phyloP scores from a whole-genome alignment of 2,329 filamentous ascomycete species.

The Monascus ruber region DNA sequence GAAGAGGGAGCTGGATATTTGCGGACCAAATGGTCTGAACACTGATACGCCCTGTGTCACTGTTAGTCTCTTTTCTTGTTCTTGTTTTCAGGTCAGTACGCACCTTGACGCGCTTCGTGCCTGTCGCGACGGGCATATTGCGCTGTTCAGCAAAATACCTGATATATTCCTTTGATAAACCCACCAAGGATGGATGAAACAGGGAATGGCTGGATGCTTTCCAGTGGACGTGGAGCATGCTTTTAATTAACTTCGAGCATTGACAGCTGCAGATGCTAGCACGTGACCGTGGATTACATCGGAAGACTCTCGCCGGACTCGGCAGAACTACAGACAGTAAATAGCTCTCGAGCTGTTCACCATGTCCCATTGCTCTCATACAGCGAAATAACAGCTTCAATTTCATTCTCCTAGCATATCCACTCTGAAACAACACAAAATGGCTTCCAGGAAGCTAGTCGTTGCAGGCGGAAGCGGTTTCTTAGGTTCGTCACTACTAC shows the following conservation, averaged over 20 bases:
- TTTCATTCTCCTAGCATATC: neutral
- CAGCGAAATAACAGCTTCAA: too few species aligned
- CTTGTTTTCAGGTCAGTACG: constrained; percentile 6
- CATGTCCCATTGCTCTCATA: too few species aligned
- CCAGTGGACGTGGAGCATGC: too few species aligned
- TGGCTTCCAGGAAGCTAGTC: constrained; percentile 64
- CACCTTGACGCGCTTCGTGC: constrained; percentile 44
- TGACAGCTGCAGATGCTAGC: too few species aligned
- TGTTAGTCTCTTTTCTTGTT: constrained; percentile 5
- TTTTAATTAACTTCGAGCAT: too few species aligned
- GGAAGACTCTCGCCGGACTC: too few species aligned
- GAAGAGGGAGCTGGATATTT: neutral
- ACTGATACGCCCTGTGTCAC: constrained; percentile 31
- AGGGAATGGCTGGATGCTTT: too few species aligned
- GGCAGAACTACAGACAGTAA: too few species aligned
- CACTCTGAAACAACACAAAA: constrained; percentile 17
- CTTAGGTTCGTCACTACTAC: constrained; percentile 46
- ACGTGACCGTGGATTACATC: too few species aligned
- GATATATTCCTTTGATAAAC: too few species aligned
- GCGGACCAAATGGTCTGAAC: constrained; percentile 36
- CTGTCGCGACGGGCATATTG: constrained; percentile 42
- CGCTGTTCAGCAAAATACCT: neutral
- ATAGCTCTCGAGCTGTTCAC: too few species aligned
- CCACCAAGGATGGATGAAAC: too few species aligned
- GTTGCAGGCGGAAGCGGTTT: constrained; percentile 94